Evolutionary conservation across 441 rosid genomes (phyloP), one percentile per base, ranked within the genome.

Genomic region (Omphalea diandra): DNA sequence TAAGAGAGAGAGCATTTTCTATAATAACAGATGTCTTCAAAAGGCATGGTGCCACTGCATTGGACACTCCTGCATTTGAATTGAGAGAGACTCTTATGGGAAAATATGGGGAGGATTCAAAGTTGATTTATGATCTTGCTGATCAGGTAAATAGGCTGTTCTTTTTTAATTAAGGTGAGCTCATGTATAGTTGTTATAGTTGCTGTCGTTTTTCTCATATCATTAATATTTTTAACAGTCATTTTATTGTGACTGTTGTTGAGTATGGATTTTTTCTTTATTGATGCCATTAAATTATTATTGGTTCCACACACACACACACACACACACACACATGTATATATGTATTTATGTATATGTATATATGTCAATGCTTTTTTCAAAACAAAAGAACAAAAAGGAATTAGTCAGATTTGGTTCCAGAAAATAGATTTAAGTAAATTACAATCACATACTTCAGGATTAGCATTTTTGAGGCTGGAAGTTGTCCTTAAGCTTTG

Each of bases 31-130:
- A 80, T 22, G 92, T 90, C 74, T 95, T 92, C 76, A 87, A 88
- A 84, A 93, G 87, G 73, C 97, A 95, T 57, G 94, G 95, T 69
- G 97, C 97, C 29, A 89, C 89, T n/a, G 88, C 93, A 32, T 87
- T 95, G 40, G 99, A 95, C 70, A 95, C 99, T 67, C 99, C 99
- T 77, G 98, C 83, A 73, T 95, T 95, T 73, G 99, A 95, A 77
- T 68, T 95, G 89, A 86, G 91, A 81, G 98, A 95, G 87, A 95
- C 99, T 32, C 85, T 95, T 54, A 90, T 81, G 84, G 99, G 97
- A 27, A 93, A 95, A 75, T 95, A 90, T 17, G 97, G 99, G 68
- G 99, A 95, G 81, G 99, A 95, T 71, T 89, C 99, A 2, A 95
- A 95, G 77, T 81, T 95, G 84, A 81, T 95, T 67, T 90, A 89